These are phyloP conservation scores for Hypoxylon fuscum DNA, from an alignment of 495 filamentous ascomycete genomes.

Conservation along the genomic window DNA sequence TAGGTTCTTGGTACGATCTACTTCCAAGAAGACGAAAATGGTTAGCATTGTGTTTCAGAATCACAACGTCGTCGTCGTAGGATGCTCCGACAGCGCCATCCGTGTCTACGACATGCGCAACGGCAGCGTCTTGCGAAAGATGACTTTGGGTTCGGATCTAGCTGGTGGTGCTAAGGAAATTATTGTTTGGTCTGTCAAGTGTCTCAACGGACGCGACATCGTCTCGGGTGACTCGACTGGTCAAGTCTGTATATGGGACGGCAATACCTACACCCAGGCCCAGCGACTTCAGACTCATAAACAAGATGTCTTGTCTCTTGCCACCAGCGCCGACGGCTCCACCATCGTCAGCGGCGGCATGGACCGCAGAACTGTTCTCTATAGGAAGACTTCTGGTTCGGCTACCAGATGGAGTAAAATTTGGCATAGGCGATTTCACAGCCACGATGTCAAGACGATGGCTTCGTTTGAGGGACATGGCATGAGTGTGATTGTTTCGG, in stretches of 20 bases:
- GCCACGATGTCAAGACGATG: slow-evolving; percentile 95
- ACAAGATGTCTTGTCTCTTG: slow-evolving; percentile 89
- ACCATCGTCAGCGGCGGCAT: slow-evolving; percentile 92
- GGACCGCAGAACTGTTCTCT: slow-evolving; percentile 85
- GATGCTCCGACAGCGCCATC: slow-evolving; percentile 92
- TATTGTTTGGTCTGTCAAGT: slow-evolving; percentile 92
- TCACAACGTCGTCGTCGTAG: slow-evolving; percentile 81
- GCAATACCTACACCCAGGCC: slow-evolving; percentile 83
- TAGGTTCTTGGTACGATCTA: slow-evolving; percentile 71
- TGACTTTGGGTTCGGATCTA: slow-evolving; percentile 83
- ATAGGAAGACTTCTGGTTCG: slow-evolving; percentile 70
- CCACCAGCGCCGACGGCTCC: slow-evolving; percentile 78
- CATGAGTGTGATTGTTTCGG: slow-evolving; percentile 88
- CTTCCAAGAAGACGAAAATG: slow-evolving; percentile 83
- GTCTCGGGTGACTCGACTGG: slow-evolving; percentile 95
- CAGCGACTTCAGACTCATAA: slow-evolving; percentile 86
- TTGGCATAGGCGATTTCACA: slow-evolving; percentile 83
- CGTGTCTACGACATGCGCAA: slow-evolving; percentile 87
- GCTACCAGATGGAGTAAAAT: slow-evolving; percentile 79
- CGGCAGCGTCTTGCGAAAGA: slow-evolving; percentile 75
- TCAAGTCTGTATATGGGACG: slow-evolving; percentile 92
- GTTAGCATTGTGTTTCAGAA: slow-evolving; percentile 91
- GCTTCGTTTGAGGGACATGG: slow-evolving; percentile 84
- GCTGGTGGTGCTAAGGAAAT: slow-evolving; percentile 80
- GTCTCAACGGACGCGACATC: slow-evolving; percentile 84